Evolutionary conservation across 75 land plant genomes (phyloP).

Genomic region (Cryptomeria japonica): DNA sequence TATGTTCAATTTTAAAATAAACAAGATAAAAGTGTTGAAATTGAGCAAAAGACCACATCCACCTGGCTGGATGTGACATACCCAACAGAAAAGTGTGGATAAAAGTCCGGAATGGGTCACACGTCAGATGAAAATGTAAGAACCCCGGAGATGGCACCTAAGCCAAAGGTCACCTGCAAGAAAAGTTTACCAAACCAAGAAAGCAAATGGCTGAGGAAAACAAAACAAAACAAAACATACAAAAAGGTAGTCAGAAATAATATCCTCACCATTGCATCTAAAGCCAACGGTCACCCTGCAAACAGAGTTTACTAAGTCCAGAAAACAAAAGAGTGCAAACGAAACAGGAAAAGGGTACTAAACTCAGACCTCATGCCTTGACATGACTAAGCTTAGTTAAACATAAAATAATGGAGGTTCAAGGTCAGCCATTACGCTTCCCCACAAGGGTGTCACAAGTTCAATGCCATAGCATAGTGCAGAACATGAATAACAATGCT

Average conservation of each 20-base stretch:
- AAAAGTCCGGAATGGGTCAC: background rate
- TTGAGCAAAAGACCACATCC: background rate
- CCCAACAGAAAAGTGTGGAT: background rate
- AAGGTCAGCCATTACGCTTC: background rate
- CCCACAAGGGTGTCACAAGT: background rate
- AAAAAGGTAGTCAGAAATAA: background rate
- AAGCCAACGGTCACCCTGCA: no score
- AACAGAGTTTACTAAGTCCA: no score
- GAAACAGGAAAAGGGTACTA: background rate
- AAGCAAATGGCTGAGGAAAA: background rate
- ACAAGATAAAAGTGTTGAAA: background rate
- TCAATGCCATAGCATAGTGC: background rate
- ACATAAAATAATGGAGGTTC: background rate
- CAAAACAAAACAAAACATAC: background rate
- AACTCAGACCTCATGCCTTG: background rate
- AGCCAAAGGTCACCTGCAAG: no score
- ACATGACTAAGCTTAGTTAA: background rate
- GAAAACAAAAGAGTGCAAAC: no score
- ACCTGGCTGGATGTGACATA: background rate
- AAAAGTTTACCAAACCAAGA: background rate
- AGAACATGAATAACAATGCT: background rate
- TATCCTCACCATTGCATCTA: no score
- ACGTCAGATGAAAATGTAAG: no score
- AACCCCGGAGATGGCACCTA: no score
- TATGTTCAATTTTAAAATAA: background rate